Conservation (phyloP, 2,329 filamentous ascomycete species). For the Cladosporium halotolerans region DNA sequence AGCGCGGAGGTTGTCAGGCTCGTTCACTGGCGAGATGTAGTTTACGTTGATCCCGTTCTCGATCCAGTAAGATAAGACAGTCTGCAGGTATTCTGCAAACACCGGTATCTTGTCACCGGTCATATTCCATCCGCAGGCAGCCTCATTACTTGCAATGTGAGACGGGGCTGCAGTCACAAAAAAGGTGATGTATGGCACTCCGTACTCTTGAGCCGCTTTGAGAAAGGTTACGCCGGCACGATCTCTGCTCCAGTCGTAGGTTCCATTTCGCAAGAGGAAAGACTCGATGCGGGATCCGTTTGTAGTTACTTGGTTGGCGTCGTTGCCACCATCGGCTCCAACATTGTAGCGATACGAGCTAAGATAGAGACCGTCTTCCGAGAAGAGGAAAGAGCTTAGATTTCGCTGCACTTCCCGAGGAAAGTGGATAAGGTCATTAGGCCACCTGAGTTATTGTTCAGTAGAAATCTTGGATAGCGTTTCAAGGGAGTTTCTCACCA, state of each 20-base stretch:
- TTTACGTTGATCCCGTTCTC: conserved; percentile 12
- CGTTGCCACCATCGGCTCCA: conserved; percentile 14
- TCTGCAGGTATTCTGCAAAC: conserved; percentile 13
- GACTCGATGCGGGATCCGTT: conserved; percentile 12
- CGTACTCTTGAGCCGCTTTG: conserved; percentile 11
- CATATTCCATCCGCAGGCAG: conserved; percentile 16
- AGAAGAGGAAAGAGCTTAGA: conserved; percentile 14
- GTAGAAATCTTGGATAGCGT: not conserved
- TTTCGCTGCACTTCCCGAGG: conserved; percentile 7
- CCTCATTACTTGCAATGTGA: conserved; percentile 12
- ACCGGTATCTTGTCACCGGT: conserved; percentile 7
- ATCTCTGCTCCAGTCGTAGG: conserved; percentile 16
- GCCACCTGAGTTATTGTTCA: not conserved
- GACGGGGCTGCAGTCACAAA: conserved; percentile 17
- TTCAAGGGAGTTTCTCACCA: conserved; percentile 5
- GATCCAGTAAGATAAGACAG: conserved; percentile 13
- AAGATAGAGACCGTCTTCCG: conserved; percentile 14
- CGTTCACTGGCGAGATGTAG: conserved; percentile 15
- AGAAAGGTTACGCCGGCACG: conserved; percentile 15
- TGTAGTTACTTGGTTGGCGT: conserved; percentile 10
- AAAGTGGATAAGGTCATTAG: conserved; percentile 15
- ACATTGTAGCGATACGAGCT: conserved; percentile 16
- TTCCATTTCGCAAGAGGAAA: conserved; percentile 13
- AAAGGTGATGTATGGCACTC: conserved; percentile 14
- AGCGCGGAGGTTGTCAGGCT: conserved; percentile 14